phyloP scores from a whole-genome alignment of 1,139 yeast genomes.

The Blastobotrys elegans region DNA sequence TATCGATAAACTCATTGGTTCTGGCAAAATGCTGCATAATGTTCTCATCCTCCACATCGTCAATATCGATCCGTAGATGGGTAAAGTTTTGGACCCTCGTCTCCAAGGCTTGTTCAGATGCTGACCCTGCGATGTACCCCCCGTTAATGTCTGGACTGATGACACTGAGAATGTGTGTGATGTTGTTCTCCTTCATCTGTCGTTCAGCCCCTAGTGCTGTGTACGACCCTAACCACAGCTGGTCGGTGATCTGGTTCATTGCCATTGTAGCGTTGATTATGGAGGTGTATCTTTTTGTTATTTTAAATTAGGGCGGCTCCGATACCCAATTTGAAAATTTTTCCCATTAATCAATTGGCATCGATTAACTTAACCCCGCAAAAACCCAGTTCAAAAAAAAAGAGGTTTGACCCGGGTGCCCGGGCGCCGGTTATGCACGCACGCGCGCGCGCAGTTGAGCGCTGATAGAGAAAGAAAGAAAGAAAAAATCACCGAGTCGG shows the following conservation, averaged over 20 bases:
- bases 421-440: too few relatives aligned
- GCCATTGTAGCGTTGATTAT: too few relatives aligned
- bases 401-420: too few relatives aligned
- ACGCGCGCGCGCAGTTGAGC: too few relatives aligned
- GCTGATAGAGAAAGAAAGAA: neutral
- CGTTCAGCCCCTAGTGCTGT: constrained; percentile 29
- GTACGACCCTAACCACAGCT: constrained; percentile 33
- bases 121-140: constrained; percentile 3
- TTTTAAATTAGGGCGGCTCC: constrained; percentile 5
- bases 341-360: too few relatives aligned
- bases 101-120: constrained; percentile 16
- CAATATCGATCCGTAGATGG: constrained; percentile 60
- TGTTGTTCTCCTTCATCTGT: constrained; percentile 31
- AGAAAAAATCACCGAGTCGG: neutral
- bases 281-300: too few relatives aligned
- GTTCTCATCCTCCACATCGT: constrained; percentile 60
- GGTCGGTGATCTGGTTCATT: constrained; percentile 31
- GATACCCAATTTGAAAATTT: neutral
- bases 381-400: too few relatives aligned
- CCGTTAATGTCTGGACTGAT: constrained; percentile 30
- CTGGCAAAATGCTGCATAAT: constrained; percentile 56
- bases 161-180: constrained; percentile 67
- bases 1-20: constrained; percentile 61
- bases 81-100: constrained; percentile 45
- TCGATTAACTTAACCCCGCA: too few relatives aligned